Conservation (phyloP, 805 yeast species). For the Wickerhamia fluorescens region DNA sequence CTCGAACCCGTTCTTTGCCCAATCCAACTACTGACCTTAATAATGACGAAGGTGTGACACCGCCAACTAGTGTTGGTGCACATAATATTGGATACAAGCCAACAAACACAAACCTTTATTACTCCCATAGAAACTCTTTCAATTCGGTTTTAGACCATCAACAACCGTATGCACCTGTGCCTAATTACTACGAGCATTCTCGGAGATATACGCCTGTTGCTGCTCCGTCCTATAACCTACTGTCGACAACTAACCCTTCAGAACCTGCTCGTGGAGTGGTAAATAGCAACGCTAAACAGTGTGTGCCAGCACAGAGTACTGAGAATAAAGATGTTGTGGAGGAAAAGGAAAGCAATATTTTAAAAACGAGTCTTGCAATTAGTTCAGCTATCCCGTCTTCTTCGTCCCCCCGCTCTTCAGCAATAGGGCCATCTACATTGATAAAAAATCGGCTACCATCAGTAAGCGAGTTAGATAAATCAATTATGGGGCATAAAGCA, state of each 20-base stretch:
- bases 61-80: constrained; percentile 1
- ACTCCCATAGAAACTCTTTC: constrained; percentile 14
- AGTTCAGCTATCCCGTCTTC: constrained; percentile 1
- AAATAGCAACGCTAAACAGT: no score
- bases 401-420: constrained; percentile 2
- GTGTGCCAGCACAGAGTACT: no score
- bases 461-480: constrained; percentile 31
- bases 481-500: constrained; percentile 14
- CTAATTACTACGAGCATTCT: no score
- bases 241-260: no score
- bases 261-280: no score
- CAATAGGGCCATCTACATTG: neutral
- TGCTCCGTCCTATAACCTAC: no score
- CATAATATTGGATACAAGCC: neutral
- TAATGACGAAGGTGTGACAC: constrained; percentile 2
- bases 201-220: no score
- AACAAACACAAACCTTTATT: constrained; percentile 1
- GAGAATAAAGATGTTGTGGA: no score
- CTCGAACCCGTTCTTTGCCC: constrained; percentile 18
- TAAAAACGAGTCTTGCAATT: no score
- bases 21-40: constrained; percentile 10
- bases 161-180: constrained; percentile 3
- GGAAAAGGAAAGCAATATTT: no score
- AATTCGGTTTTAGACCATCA: constrained; percentile 11
- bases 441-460: constrained; percentile 23